phyloP scores from a whole-genome alignment of 2,329 filamentous ascomycete genomes.

The Rutstroemia sydowiana region DNA sequence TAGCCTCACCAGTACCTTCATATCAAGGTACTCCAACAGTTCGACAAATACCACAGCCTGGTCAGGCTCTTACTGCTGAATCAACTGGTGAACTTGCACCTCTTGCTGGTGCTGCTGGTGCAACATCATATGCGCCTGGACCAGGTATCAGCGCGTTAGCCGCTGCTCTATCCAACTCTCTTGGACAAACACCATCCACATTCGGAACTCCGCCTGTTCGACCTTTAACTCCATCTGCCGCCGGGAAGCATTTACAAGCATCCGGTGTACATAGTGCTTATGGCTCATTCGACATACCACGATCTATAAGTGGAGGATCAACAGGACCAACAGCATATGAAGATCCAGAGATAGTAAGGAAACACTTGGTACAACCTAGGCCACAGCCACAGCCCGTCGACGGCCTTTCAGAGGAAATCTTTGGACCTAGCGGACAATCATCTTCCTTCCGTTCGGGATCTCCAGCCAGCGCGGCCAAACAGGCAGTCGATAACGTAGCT shows the following conservation, averaged over 20 bases:
- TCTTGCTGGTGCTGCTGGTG: constrained; percentile 37
- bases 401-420: constrained; percentile 18
- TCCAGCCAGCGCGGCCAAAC: constrained; percentile 28
- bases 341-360: constrained; percentile 83
- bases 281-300: constrained; percentile 73
- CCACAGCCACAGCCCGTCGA: constrained; percentile 35
- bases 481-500: constrained; percentile 26
- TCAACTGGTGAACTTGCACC: constrained; percentile 44
- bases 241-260: constrained; percentile 32
- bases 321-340: constrained; percentile 60
- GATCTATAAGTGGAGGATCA: constrained; percentile 36
- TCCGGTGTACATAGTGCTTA: constrained; percentile 62
- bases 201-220: constrained; percentile 57
- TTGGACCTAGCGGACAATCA: constrained; percentile 26
- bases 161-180: constrained; percentile 71
- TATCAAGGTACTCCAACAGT: constrained; percentile 40
- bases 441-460: constrained; percentile 32
- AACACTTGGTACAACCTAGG: constrained; percentile 75
- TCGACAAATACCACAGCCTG: constrained; percentile 40
- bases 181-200: constrained; percentile 62
- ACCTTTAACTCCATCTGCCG: constrained; percentile 49
- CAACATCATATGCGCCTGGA: constrained; percentile 53
- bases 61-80: constrained; percentile 33
- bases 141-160: constrained; percentile 84
- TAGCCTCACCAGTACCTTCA: constrained; percentile 49